phyloP scores from a whole-genome alignment of 2,329 filamentous ascomycete species.

The Raffaelea albimanens region DNA sequence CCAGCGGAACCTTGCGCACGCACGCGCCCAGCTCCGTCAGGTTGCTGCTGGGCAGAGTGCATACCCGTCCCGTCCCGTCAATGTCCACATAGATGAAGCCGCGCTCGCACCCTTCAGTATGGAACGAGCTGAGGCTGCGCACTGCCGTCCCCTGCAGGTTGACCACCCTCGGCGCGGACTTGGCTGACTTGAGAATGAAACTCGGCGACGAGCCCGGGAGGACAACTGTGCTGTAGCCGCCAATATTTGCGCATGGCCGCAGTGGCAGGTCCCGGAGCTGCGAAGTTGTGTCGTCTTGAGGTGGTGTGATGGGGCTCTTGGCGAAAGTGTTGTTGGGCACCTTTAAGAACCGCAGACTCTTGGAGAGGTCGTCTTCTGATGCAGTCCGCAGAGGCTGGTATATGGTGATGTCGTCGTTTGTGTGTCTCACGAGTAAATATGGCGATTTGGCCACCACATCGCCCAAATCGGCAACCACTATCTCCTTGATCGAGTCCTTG shows the following conservation, averaged over 20 bases:
- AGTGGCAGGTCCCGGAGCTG: constrained; percentile 39
- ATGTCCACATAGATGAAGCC: constrained; percentile 78
- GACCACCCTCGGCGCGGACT: constrained; percentile 67
- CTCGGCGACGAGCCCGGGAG: constrained; percentile 70
- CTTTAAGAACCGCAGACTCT: constrained; percentile 5
- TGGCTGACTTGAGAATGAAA: constrained; percentile 74
- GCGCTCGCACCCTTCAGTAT: constrained; percentile 65
- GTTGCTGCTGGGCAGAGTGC: constrained; percentile 58
- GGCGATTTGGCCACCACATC: constrained; percentile 61
- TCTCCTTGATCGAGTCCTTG: constrained; percentile 67
- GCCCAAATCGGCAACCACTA: constrained; percentile 77
- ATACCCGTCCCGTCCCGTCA: constrained; percentile 63
- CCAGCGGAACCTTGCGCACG: constrained; percentile 60
- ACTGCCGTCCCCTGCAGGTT: constrained; percentile 60
- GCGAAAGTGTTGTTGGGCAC: background rate
- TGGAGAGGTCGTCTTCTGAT: constrained; percentile 9
- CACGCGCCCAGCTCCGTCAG: constrained; percentile 64
- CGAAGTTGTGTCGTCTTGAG: constrained; percentile 35
- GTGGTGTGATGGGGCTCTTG: constrained; percentile 37
- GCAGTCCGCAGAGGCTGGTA: constrained; percentile 66
- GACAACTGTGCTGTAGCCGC: constrained; percentile 73
- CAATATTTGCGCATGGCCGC: constrained; percentile 52
- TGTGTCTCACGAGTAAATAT: constrained; percentile 73
- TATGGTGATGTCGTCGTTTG: constrained; percentile 72
- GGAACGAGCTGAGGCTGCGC: constrained; percentile 63